Evolutionary conservation across 2,329 filamentous ascomycete species (phyloP), one percentile per base, ranked within the genome.

Genomic region (Coniochaeta sp.): DNA sequence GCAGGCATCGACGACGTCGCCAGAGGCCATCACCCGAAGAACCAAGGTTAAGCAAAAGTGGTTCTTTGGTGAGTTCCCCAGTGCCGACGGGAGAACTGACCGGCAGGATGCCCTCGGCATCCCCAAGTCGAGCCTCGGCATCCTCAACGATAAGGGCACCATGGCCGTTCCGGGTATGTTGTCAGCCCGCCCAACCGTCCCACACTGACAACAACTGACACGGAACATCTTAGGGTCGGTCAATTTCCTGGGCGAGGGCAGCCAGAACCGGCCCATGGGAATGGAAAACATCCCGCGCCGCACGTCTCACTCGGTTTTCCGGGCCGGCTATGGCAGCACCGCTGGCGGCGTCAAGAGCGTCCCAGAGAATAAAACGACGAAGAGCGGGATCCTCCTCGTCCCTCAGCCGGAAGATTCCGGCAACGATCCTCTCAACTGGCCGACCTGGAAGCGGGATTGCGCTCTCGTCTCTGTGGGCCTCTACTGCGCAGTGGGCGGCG

Each of bases 401-500:
- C 93, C 93, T 0, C 93, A 98, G 71, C 93, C 93, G 0, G 92
- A 97, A 62, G 92, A 97, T 58, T 92, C 90, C 0, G 79, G 82
- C 58, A 97, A 98, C 65, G 93, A 98, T 68, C 93, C 93, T 1
- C 77, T 98, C 60, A 98, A 98, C 71, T 98, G 93, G 93, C 87
- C 90, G 0, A 77, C 81, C 7, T 91, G 90, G 87, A 84, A 91
- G 44, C 82, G 93, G 72, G 91, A 98, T 72, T 73, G 81, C 26
- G 91, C 93, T 0, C 75, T 98, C 63, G 67, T 96, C 0, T 93
- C 89, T 0, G 79, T 98, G 4, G 93, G 93, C 1, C 88, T 96
- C 68, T 96, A 96, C 74, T 96, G 92, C 73, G 89, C 97, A 86
- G 75, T 97, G 19, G 93, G 93, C 59, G 93, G 93, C 44, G 93